These are phyloP conservation scores for Rhynchospora breviuscula DNA, from an alignment of 176 grass and related monocot species.

Conservation along the genomic window DNA sequence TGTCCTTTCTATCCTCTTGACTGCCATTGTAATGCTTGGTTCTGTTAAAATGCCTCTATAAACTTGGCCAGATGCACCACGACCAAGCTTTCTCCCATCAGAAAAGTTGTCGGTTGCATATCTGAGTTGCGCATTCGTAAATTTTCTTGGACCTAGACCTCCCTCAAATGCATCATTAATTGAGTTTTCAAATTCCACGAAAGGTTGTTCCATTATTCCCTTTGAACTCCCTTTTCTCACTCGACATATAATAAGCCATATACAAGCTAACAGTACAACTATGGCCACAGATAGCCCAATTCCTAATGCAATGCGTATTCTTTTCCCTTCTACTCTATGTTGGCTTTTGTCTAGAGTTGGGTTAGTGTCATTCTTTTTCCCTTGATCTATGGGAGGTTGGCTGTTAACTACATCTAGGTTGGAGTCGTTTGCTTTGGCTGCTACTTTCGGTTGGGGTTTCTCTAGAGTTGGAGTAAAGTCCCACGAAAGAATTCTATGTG, in stretches of 20 bases:
- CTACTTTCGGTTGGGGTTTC: no score
- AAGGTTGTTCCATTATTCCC: background rate
- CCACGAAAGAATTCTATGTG: slow-evolving; percentile 25
- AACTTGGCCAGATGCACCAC: slow-evolving; percentile 45
- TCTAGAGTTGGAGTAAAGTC: slow-evolving; percentile 18
- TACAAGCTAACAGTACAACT: background rate
- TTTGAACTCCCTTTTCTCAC: background rate
- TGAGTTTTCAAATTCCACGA: background rate
- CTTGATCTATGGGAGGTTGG: no score
- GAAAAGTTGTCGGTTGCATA: slow-evolving; percentile 39
- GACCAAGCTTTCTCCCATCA: slow-evolving; percentile 37
- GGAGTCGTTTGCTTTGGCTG: no score
- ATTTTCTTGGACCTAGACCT: slow-evolving; percentile 8
- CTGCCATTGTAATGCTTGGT: slow-evolving; percentile 11
- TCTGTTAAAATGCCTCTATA: slow-evolving; percentile 39
- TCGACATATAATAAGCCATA: slow-evolving; percentile 11
- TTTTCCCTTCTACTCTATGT: background rate
- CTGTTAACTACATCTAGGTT: no score
- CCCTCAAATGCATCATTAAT: background rate
- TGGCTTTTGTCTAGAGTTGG: slow-evolving; percentile 16
- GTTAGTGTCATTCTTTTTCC: no score
- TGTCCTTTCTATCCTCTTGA: slow-evolving; percentile 32
- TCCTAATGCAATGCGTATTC: background rate
- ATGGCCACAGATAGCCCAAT: background rate
- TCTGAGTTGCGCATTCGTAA: slow-evolving; percentile 30